Evolutionary conservation across 2,329 filamentous ascomycete genomes (phyloP), one percentile per base, ranked within the genome.

Genomic region (Periconia sp.): DNA sequence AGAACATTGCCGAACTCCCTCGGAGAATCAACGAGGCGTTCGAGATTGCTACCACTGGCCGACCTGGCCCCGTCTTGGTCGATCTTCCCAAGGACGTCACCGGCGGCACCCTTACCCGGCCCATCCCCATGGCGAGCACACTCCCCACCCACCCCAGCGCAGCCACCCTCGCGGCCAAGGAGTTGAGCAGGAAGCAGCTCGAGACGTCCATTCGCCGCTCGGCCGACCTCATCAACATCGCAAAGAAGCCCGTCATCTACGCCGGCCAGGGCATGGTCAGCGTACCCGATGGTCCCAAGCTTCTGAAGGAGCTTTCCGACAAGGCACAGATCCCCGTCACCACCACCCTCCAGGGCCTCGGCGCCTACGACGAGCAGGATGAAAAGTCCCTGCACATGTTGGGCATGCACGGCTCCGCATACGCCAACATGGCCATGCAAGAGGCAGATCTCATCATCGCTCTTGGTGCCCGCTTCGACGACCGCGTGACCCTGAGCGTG

Each of bases 351-450:
- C 92, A 96, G 64, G 94, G 92, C 59, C 83, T 99, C 7, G 94
- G 94, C 61, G 89, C 84, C 16, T 97, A 87, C 56, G 92, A 97
- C 63, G 94, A 97, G 76, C 82, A 94, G 10, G 90, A 97, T 64
- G 84, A 90, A 56, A 96, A 96, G 81, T 88, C 92, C 31, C 81
- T 97, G 37, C 92, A 97, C 76, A 99, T 99, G 94, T 84, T 97
- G 21, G 94, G 94, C 54, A 97, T 97, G 94, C 92, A 97, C 78
- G 94, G 94, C 48, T 88, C 92, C 7, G 92, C 91, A 6, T 99
- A 95, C 65, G 94, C 94, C 69, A 99, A 99, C 78, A 90, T 96
- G 87, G 85, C 94, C 12, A 96, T 99, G 78, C 92, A 99, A 73
- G 88, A 96, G 70, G 89, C 94, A 11, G 94, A 99, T 74, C 79